phyloP scores from a whole-genome alignment of 148 eudicot species.

The Dysphania ambrosioides region DNA sequence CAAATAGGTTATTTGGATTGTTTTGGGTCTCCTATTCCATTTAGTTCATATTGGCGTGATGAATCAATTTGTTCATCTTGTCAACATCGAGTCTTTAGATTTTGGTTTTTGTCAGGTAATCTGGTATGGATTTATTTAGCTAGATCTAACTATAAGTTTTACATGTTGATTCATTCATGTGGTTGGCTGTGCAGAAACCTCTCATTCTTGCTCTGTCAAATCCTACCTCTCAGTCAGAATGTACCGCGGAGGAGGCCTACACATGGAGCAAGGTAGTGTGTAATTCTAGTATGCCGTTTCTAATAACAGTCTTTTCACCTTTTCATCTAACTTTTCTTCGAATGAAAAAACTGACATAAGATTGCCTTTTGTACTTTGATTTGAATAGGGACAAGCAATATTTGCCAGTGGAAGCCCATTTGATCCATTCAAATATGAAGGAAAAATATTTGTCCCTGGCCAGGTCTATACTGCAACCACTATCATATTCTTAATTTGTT shows the following conservation, averaged over 20 bases:
- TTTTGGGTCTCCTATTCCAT: not conserved
- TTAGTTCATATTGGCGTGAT: not conserved
- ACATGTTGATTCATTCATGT: not conserved
- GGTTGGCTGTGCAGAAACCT: conserved; percentile 62
- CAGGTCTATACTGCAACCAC: conserved; percentile 45
- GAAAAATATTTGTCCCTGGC: conserved; percentile 58
- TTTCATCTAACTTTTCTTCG: not conserved
- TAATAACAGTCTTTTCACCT: not conserved
- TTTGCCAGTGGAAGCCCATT: conserved; percentile 96
- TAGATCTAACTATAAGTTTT: not conserved
- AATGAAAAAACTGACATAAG: conserved; percentile 4
- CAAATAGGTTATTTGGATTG: not conserved
- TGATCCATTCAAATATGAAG: conserved; percentile 60
- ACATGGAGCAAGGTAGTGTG: conserved; percentile 70
- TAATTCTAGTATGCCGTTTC: not conserved
- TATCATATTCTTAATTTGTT: not conserved
- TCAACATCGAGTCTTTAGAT: not conserved
- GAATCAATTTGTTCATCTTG: not conserved
- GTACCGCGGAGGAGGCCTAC: conserved; percentile 96
- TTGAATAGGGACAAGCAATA: conserved; percentile 64
- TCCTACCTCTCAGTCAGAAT: conserved; percentile 91
- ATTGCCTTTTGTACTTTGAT: not conserved
- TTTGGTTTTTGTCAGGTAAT: not conserved
- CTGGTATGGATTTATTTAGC: not conserved
- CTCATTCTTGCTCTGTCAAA: conserved; percentile 86